phyloP scores from a whole-genome alignment of 1,284 basidiomycete species.

The Golubevia sp. region DNA sequence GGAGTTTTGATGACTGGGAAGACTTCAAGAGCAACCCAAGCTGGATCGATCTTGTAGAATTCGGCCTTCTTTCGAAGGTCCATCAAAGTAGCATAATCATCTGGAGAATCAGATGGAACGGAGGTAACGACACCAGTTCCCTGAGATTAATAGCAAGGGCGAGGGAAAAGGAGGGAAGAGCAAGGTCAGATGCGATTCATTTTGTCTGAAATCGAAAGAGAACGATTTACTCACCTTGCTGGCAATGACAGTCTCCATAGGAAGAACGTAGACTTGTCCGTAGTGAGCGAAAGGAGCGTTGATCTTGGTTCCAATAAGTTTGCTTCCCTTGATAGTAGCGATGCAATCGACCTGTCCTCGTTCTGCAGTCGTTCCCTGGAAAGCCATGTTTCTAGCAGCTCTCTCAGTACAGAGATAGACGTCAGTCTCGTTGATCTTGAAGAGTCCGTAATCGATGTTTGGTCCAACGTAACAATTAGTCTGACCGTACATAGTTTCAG shows the following conservation, averaged over 20 bases:
- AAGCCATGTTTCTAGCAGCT: constrained; percentile 95
- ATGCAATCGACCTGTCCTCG: constrained; percentile 47
- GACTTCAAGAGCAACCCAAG: constrained; percentile 84
- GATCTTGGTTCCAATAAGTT: constrained; percentile 86
- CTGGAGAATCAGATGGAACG: constrained; percentile 96
- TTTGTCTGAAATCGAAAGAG: not conserved
- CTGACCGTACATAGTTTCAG: constrained; percentile 98
- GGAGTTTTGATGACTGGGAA: constrained; percentile 87
- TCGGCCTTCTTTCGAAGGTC: constrained; percentile 97
- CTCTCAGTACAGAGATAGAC: constrained; percentile 88
- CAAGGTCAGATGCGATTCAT: too few relatives aligned
- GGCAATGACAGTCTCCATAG: constrained; percentile 95
- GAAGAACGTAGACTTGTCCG: constrained; percentile 89
- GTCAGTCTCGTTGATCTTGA: constrained; percentile 69
- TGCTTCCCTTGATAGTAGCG: constrained; percentile 67
- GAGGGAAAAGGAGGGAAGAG: too few relatives aligned
- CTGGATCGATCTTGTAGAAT: constrained; percentile 91
- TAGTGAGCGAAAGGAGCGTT: constrained; percentile 83
- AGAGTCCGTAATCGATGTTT: constrained; percentile 88
- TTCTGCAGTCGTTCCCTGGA: constrained; percentile 68
- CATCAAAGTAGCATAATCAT: constrained; percentile 87
- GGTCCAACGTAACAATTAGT: constrained; percentile 98
- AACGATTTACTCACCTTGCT: constrained; percentile 71
- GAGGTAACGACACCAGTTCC: constrained; percentile 99
- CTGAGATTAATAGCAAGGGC: too few relatives aligned